A percentile compares a stretch with the other conserved stretches of the same genome.
Evolutionary conservation across 2,329 filamentous ascomycete genomes (phyloP).

Genomic region (Sporothrix humicola): DNA sequence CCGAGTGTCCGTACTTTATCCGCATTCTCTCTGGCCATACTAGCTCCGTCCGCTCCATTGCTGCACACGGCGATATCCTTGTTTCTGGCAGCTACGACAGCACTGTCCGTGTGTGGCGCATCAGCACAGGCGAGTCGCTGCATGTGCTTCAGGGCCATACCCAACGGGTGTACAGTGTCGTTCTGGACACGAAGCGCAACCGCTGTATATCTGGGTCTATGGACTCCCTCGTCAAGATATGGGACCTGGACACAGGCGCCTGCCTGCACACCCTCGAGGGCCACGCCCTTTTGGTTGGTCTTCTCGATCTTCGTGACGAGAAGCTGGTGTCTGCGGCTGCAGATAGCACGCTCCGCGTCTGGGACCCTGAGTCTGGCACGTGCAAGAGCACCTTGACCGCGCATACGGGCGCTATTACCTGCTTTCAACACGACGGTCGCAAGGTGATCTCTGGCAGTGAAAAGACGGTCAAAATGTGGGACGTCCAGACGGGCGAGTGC

Average conservation of each 20-base stretch:
- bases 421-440: constrained; percentile 95
- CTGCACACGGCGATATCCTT: constrained; percentile 92
- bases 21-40: constrained; percentile 83
- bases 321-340: constrained; percentile 93
- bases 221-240: constrained; percentile 98
- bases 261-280: constrained; percentile 91
- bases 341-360: constrained; percentile 92
- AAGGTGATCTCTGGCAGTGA: constrained; percentile 98
- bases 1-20: constrained; percentile 93
- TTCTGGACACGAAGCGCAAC: constrained; percentile 87
- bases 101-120: constrained; percentile 94
- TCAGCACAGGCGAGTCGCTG: constrained; percentile 88
- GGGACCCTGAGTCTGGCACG: constrained; percentile 91
- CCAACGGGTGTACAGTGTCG: constrained; percentile 96
- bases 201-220: constrained; percentile 98
- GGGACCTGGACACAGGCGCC: constrained; percentile 86
- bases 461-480: constrained; percentile 98
- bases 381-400: constrained; percentile 90
- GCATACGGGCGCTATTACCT: constrained; percentile 96
- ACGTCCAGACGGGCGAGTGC: constrained; percentile 88
- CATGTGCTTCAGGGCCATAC: constrained; percentile 85
- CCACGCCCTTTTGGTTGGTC: constrained; percentile 87
- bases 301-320: constrained; percentile 87
- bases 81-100: constrained; percentile 97
- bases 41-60: constrained; percentile 94